phyloP scores from a whole-genome alignment of 2,329 filamentous ascomycete genomes.

The Ceratocystis cubensis region DNA sequence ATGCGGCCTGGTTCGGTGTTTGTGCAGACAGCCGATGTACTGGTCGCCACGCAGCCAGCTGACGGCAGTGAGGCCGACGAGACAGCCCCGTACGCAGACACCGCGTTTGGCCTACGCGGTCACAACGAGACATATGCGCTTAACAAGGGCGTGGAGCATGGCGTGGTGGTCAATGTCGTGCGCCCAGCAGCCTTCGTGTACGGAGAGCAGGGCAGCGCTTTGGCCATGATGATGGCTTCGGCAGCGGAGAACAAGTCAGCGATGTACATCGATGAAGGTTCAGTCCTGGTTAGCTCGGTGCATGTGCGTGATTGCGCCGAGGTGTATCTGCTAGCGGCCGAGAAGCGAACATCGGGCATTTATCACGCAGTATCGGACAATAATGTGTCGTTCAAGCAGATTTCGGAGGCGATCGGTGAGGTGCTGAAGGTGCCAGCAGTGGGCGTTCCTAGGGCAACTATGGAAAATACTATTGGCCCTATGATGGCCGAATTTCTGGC shows the following conservation, averaged over 20 bases:
- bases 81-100: slow-evolving; percentile 22
- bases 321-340: slow-evolving; percentile 30
- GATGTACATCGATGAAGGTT: slow-evolving; percentile 27
- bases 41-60: slow-evolving; percentile 24
- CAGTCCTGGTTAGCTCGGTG: slow-evolving; percentile 26
- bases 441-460: slow-evolving; percentile 22
- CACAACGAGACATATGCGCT: slow-evolving; percentile 28
- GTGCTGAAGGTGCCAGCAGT: slow-evolving; percentile 24
- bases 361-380: slow-evolving; percentile 30
- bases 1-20: slow-evolving; percentile 30
- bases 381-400: slow-evolving; percentile 27
- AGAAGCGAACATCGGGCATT: slow-evolving; percentile 28
- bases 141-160: slow-evolving; percentile 24
- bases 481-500: slow-evolving; percentile 29
- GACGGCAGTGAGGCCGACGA: slow-evolving; percentile 27
- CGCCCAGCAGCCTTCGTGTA: slow-evolving; percentile 35
- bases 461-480: slow-evolving; percentile 26
- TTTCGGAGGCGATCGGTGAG: slow-evolving; percentile 25
- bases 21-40: slow-evolving; percentile 28
- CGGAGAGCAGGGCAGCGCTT: slow-evolving; percentile 31
- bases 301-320: slow-evolving; percentile 35
- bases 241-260: slow-evolving; percentile 26
- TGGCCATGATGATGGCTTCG: slow-evolving; percentile 28
- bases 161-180: slow-evolving; percentile 29
- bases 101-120: slow-evolving; percentile 25